Evolutionary conservation across 768 basidiomycete species (phyloP), one percentile per base, ranked within the genome.

Genomic region (Exsudoporus frostii): DNA sequence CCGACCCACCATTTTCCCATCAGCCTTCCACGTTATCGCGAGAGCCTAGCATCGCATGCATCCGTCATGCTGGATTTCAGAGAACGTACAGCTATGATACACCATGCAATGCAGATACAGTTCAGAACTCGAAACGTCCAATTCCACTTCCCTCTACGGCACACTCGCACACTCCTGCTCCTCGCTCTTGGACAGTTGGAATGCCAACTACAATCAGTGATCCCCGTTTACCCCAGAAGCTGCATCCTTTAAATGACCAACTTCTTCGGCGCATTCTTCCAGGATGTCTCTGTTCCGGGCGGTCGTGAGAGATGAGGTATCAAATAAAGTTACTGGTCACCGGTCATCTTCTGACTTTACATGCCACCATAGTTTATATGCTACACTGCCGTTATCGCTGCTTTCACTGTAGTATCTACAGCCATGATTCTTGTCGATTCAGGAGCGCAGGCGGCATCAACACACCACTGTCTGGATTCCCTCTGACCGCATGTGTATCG

Each of bases 301-400:
- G 60, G 82, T 82, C 30, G 76, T 86, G 70, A 79, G 75, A 57
- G 79, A 86, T 63, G 85, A 86, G 76, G 84, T 84, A 59, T n/a
- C 58, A 38, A 51, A 36, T 43, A n/a, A n/a, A 20, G 5, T 50
- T 22, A 14, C 11, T 44, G n/a, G n/a, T n/a, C n/a, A n/a, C 10
- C 29, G 33, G 38, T 38, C 43, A 20, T 24, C 29, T 37, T 22
- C 40, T 52, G 17, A 40, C 45, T 30, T 22, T 19, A 17, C 20
- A 43, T 50, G 27, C 27, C 27, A 22, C 10, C 19, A 37, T 13
- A 85, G 83, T 61, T n/a, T n/a, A n/a, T 84, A 11, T 72, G 76
- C 36, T 83, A 84, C 57, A 81, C 81, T 2, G 75, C 79, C 1
- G 74, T 80, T 51, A 78, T 82, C 51, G 78, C 80, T 17, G 73